These are phyloP conservation scores for Mesembryanthemum crystallinum DNA, from an alignment of 148 eudicot genomes.

Conservation along the genomic window DNA sequence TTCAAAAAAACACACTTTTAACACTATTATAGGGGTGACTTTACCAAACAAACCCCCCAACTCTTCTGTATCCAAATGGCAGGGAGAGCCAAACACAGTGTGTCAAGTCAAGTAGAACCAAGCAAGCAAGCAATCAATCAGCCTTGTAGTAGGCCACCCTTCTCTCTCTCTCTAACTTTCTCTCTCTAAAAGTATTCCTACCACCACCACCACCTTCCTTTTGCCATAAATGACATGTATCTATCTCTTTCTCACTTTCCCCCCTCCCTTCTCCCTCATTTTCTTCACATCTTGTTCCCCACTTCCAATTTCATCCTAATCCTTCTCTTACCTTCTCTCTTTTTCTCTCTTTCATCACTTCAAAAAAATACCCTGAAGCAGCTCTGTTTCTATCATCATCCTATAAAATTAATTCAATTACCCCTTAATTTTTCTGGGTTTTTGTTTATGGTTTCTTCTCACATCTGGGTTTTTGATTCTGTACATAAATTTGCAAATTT, in stretches of 20 bases:
- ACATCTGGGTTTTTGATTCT: constrained; percentile 4
- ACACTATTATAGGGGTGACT: too few species aligned
- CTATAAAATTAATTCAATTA: not conserved
- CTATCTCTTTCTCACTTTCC: too few species aligned
- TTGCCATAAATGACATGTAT: constrained; percentile 22
- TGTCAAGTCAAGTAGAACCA: too few species aligned
- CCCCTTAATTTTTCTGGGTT: not conserved
- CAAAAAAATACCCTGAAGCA: too few species aligned
- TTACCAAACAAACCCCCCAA: too few species aligned
- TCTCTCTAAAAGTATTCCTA: not conserved
- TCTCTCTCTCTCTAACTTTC: not conserved
- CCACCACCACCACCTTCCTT: constrained; percentile 13
- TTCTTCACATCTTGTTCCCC: not conserved
- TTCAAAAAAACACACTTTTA: too few species aligned
- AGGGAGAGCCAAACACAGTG: not conserved
- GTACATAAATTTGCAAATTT: not conserved
- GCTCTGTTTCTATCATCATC: not conserved
- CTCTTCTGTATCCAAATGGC: constrained; percentile 11
- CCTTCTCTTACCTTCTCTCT: not conserved
- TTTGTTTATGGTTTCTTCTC: not conserved
- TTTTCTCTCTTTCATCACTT: not conserved
- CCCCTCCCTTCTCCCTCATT: too few species aligned
- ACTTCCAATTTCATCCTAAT: not conserved
- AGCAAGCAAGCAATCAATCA: too few species aligned
- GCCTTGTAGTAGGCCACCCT: constrained; percentile 19